Base-by-base conservation (phyloP, 2,329 filamentous ascomycete genomes). In the Stachybotrys chlorohalonatus region DNA sequence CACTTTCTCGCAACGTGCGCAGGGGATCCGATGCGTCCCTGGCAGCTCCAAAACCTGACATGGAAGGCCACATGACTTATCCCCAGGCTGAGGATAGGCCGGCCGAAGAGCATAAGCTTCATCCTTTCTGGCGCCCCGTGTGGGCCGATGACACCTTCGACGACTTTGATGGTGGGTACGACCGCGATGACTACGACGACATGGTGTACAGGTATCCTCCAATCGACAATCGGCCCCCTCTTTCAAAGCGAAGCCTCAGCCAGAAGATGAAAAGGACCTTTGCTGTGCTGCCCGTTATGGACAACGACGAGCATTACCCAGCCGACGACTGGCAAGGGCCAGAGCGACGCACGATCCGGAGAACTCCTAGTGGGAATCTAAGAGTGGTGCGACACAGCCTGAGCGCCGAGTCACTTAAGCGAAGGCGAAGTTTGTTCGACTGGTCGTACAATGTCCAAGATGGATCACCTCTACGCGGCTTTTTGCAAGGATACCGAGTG, bases 121-220 rank as follows among this genome's bases (percentile, higher is more conserved):
- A 86, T 64, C 82, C 83, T 1, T 79, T 79, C 61, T 86, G 83
- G 83, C 74, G 78, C 7, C 82, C 83, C n/a, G 68, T 77, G 13
- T 76, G 76, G 60, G 71, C 68, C 1, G 69, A 73, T 30, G 62
- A 66, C 13, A 13, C 36, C 36, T 62, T 54, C 15, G 59, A 66
- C 17, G 61, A 62, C 30, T 64, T 59, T 45, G 64, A 70, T 15
- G 66, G 68, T 2, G 64, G 69, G 15, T 65, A 66, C 45, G 62
- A 63, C 49, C 61, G 66, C 53, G 67, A 72, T 48, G 70, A 72
- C 17, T 63, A 71, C 0, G 69, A 73, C 11, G 70, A 71, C 8
- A 64, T 70, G 32, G 69, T 73, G 11, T 75, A 75, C 62, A 67
- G 70, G 52, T 80, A 81, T 58, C 75, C 79, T 11, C 68, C 71